These are phyloP conservation scores for Ophioceras dolichostomum DNA, from an alignment of 2,329 filamentous ascomycete genomes.

Conservation along the genomic window DNA sequence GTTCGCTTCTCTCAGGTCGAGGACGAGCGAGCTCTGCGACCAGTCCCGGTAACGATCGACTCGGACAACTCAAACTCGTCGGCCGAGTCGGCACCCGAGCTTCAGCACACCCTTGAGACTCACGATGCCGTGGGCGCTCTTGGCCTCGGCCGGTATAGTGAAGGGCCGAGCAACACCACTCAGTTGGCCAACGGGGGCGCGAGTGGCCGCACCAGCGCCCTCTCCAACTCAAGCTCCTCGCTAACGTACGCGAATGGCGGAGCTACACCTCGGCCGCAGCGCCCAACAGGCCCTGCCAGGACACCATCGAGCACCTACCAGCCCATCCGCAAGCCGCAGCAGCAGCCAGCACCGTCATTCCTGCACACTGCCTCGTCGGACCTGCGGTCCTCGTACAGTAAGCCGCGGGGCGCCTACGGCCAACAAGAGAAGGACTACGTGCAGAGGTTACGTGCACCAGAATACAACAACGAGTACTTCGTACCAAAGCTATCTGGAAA, in stretches of 20 bases:
- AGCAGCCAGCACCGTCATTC: constrained; percentile 27
- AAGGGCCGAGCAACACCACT: too few relatives aligned
- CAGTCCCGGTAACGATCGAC: constrained; percentile 24
- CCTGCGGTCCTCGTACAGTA: constrained; percentile 36
- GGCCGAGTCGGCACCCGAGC: constrained; percentile 30
- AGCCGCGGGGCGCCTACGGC: constrained; percentile 34
- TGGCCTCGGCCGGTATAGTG: too few relatives aligned
- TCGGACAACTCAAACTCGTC: constrained; percentile 36
- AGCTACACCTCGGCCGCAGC: constrained; percentile 34
- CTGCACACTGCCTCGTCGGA: constrained; percentile 23
- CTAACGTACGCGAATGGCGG: constrained; percentile 17
- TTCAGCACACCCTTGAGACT: constrained; percentile 31
- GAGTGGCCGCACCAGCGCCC: constrained; percentile 6
- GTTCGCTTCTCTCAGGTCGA: constrained; percentile 44
- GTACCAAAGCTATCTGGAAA: too few relatives aligned
- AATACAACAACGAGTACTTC: constrained; percentile 47
- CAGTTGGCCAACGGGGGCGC: not conserved
- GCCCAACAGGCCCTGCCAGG: constrained; percentile 55
- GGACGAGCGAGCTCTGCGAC: constrained; percentile 23
- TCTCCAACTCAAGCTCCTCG: constrained; percentile 13
- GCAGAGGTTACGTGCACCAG: constrained; percentile 74
- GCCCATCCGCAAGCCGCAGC: constrained; percentile 41
- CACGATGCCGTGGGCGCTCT: too few relatives aligned
- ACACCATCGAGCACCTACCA: constrained; percentile 75
- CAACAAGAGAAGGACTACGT: constrained; percentile 89